phyloP scores from a whole-genome alignment of 192 early-diverging fungal species.

The Oehlia diaphana region DNA sequence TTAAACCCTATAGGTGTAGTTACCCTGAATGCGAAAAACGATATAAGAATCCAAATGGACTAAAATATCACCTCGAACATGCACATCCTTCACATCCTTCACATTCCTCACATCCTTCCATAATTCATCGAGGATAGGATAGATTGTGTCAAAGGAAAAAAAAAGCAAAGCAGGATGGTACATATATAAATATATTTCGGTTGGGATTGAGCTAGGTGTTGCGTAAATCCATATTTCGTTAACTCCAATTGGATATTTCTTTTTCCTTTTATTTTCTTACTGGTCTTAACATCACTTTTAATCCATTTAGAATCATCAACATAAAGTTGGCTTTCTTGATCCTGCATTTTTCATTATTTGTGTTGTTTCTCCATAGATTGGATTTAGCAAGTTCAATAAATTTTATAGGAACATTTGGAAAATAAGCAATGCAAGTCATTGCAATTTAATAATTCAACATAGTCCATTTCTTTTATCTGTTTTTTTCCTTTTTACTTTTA shows the following conservation, averaged over 20 bases:
- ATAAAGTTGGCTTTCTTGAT: background rate
- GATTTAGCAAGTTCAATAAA: conserved; percentile 2
- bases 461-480: background rate
- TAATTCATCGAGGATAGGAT: conserved; percentile 7
- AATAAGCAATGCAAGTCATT: conserved; percentile 1
- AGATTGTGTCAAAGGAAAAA: background rate
- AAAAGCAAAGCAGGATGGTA: background rate
- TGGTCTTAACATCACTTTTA: conserved; percentile 6
- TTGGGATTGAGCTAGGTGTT: background rate
- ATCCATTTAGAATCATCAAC: conserved; percentile 3
- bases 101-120: background rate
- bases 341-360: conserved; percentile 7
- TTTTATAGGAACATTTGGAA: background rate
- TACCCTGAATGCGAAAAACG: conserved; percentile 85
- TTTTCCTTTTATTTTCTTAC: conserved; percentile 4
- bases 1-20: conserved; percentile 77
- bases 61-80: conserved; percentile 95
- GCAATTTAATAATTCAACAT: background rate
- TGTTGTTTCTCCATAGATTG: conserved; percentile 2
- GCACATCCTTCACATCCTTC: conserved; percentile 51
- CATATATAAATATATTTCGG: background rate
- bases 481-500: background rate
- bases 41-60: conserved; percentile 96
- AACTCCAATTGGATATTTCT: background rate
- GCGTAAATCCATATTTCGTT: background rate